Evolutionary conservation across 768 basidiomycete species (phyloP).

Genomic region (Leccinum uliginosum): DNA sequence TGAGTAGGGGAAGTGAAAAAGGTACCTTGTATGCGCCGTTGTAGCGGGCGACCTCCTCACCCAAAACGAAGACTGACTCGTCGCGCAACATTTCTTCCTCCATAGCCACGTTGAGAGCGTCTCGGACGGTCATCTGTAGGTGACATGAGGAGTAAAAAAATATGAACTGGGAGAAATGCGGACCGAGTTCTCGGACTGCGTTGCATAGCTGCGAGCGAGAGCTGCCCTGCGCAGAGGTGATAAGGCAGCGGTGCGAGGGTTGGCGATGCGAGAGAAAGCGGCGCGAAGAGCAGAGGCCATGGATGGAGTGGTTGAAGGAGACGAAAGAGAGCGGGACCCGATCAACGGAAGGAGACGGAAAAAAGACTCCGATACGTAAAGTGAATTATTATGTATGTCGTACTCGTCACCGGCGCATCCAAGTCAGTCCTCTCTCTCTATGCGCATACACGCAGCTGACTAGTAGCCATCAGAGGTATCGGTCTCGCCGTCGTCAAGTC

Average conservation of each 20-base stretch:
- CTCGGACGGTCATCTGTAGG: constrained; percentile 91
- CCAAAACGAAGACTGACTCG: constrained; percentile 90
- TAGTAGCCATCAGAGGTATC: constrained; percentile 48
- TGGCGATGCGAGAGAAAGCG: constrained; percentile 58
- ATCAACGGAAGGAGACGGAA: constrained; percentile 25
- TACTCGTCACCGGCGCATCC: constrained; percentile 84
- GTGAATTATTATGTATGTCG: constrained; percentile 38
- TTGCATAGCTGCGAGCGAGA: constrained; percentile 59
- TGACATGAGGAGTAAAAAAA: constrained; percentile 16
- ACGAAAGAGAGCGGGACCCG: constrained; percentile 6
- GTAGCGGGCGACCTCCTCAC: constrained; percentile 98
- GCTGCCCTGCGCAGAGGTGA: constrained; percentile 38
- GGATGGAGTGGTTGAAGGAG: constrained; percentile 13
- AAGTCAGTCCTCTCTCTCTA: constrained; percentile 40
- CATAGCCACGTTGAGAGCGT: constrained; percentile 96
- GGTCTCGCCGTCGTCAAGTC: constrained; percentile 75
- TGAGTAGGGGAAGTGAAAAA: not conserved
- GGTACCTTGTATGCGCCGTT: constrained; percentile 94
- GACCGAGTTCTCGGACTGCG: constrained; percentile 49
- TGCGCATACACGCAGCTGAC: constrained; percentile 3
- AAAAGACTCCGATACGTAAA: constrained; percentile 3
- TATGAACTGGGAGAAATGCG: constrained; percentile 26
- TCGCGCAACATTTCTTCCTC: constrained; percentile 99
- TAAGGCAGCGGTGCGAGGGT: constrained; percentile 42
- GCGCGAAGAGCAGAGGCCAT: constrained; percentile 56